phyloP scores from a whole-genome alignment of 2,329 filamentous ascomycete genomes.

The Xylariaceae sp. region DNA sequence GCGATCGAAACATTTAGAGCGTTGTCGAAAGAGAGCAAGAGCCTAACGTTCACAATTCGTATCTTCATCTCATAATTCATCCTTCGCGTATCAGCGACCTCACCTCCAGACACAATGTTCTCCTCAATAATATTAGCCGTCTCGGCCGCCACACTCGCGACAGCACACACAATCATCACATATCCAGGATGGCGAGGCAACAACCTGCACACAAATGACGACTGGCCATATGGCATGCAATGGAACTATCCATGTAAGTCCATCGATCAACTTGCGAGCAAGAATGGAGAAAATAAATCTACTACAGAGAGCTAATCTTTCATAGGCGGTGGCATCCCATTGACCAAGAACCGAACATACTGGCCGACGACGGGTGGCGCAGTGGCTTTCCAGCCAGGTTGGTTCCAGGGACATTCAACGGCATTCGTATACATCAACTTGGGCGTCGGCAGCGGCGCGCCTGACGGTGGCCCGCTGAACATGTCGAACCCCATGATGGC shows the following conservation, averaged over 20 bases:
- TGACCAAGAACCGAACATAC: constrained; percentile 79
- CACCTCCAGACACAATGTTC: constrained; percentile 39
- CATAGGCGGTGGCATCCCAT: constrained; percentile 77
- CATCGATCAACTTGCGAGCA: neutral
- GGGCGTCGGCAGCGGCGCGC: constrained; percentile 70
- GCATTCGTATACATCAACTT: constrained; percentile 90
- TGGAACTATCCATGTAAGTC: constrained; percentile 90
- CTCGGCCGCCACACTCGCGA: constrained; percentile 47
- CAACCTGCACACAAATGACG: constrained; percentile 75
- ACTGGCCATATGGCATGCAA: constrained; percentile 86
- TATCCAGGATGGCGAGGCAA: constrained; percentile 87
- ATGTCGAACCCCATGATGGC: constrained; percentile 82
- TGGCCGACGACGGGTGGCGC: constrained; percentile 89
- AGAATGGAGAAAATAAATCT: neutral
- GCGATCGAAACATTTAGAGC: neutral
- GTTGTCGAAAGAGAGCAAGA: neutral
- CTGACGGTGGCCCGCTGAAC: constrained; percentile 68
- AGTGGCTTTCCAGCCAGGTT: constrained; percentile 87
- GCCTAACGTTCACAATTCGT: neutral
- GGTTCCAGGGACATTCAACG: constrained; percentile 85
- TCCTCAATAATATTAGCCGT: constrained; percentile 44
- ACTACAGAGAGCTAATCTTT: constrained; percentile 6
- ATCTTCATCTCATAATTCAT: neutral
- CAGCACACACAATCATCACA: constrained; percentile 77
- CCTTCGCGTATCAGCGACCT: neutral